These are phyloP conservation scores for Lichtheimia ramosa DNA, from an alignment of 371 early-diverging fungal genomes.

Conservation along the genomic window DNA sequence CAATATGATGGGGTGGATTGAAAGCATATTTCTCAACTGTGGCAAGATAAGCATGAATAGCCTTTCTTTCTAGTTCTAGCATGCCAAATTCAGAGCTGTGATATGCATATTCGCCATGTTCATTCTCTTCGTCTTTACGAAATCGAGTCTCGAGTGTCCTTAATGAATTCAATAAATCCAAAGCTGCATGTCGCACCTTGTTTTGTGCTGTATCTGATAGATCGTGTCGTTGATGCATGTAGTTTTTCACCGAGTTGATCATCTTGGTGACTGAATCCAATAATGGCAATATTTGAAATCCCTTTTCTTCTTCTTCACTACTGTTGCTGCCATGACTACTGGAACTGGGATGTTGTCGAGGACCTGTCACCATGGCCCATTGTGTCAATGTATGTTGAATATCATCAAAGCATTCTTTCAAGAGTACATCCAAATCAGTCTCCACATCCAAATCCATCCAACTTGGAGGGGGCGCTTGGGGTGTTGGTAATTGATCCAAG, in stretches of 20 bases:
- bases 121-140: constrained; percentile 26
- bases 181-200: constrained; percentile 38
- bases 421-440: constrained; percentile 43
- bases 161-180: constrained; percentile 32
- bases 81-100: constrained; percentile 31
- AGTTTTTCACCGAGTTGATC: constrained; percentile 44
- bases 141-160: constrained; percentile 34
- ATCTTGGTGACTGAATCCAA: constrained; percentile 45
- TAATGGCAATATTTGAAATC: constrained; percentile 43
- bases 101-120: constrained; percentile 12
- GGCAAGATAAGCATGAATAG: constrained; percentile 23
- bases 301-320: constrained; percentile 6
- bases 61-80: constrained; percentile 34
- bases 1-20: constrained; percentile 49
- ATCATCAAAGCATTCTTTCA: constrained; percentile 31
- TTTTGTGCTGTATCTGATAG: constrained; percentile 26
- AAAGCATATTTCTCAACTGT: constrained; percentile 34
- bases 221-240: constrained; percentile 44
- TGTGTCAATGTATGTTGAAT: constrained; percentile 39
- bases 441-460: constrained; percentile 48
- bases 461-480: constrained; percentile 44
- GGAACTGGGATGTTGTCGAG: constrained; percentile 9
- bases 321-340: constrained; percentile 11
- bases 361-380: constrained; percentile 32
- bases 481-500: constrained; percentile 29